Percentiles rank a stretch among this genome's conserved stretches.
These are phyloP conservation scores for Endocalyx cinctus DNA, from an alignment of 2,329 filamentous ascomycete genomes.

Conservation along the genomic window DNA sequence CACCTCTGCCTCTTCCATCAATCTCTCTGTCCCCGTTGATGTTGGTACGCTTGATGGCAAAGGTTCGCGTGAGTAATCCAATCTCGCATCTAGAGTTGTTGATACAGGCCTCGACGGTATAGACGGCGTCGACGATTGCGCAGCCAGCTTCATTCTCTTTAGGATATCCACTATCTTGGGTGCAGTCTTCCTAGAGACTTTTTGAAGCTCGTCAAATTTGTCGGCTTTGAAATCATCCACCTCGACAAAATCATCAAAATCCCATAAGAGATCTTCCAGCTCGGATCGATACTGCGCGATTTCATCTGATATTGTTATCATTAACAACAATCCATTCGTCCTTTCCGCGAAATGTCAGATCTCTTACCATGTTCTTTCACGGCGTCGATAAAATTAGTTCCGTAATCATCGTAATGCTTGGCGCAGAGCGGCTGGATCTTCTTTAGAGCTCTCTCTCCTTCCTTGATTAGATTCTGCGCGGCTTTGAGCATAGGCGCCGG, in stretches of 20 bases:
- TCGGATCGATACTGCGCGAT: slow-evolving; percentile 44
- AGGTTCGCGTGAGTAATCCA: slow-evolving; percentile 9
- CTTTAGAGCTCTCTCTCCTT: slow-evolving; percentile 45
- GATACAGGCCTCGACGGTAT: slow-evolving; percentile 11
- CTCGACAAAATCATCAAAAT: slow-evolving; percentile 52
- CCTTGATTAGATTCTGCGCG: slow-evolving; percentile 41
- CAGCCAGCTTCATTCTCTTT: slow-evolving; percentile 48
- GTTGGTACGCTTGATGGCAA: slow-evolving; percentile 19
- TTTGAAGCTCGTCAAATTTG: slow-evolving; percentile 45
- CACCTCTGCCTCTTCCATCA: slow-evolving; percentile 21
- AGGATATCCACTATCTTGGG: slow-evolving; percentile 46
- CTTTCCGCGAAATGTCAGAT: slow-evolving; percentile 2
- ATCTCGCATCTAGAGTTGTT: slow-evolving; percentile 5
- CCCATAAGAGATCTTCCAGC: slow-evolving; percentile 49
- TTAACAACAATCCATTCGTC: slow-evolving; percentile 7
- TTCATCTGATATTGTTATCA: slow-evolving; percentile 37
- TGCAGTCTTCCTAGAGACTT: slow-evolving; percentile 42
- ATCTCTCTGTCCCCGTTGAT: slow-evolving; percentile 13
- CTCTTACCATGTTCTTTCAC: slow-evolving; percentile 50
- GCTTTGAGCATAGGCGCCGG: slow-evolving; percentile 43
- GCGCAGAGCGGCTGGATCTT: slow-evolving; percentile 48
- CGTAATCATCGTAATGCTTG: slow-evolving; percentile 44
- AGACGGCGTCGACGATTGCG: slow-evolving; percentile 15
- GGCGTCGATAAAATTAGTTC: slow-evolving; percentile 43
- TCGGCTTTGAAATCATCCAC: slow-evolving; percentile 45